Percentiles rank a stretch among this genome's conserved stretches.
phyloP scores from a whole-genome alignment of 2,329 filamentous ascomycete species.

The Elsinoe australis region DNA sequence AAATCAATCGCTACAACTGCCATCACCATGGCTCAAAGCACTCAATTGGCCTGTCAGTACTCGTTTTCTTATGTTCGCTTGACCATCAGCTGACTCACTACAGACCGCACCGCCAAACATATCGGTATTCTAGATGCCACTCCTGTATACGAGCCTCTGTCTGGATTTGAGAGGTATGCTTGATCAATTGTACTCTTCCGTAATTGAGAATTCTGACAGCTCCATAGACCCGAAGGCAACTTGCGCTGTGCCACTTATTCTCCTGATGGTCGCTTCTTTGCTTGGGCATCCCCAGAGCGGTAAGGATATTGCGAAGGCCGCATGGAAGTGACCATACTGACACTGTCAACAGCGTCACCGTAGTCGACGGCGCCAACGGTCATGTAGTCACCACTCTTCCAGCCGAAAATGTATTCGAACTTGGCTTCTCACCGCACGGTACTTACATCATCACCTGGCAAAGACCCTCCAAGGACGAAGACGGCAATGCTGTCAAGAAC shows the following conservation, averaged over 20 bases:
- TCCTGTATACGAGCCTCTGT: slow-evolving; percentile 75
- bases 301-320: slow-evolving; percentile 35
- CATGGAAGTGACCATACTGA: slow-evolving; percentile 7
- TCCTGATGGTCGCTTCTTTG: slow-evolving; percentile 90
- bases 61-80: slow-evolving; percentile 4
- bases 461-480: slow-evolving; percentile 82
- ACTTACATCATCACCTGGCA: slow-evolving; percentile 97
- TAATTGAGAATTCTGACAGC: background rate
- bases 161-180: slow-evolving; percentile 60
- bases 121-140: slow-evolving; percentile 90
- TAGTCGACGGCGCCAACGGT: slow-evolving; percentile 74
- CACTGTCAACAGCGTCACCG: slow-evolving; percentile 54
- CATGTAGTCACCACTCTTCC: slow-evolving; percentile 65
- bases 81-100: slow-evolving; percentile 17
- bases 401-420: slow-evolving; percentile 80
- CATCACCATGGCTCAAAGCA: slow-evolving; percentile 87
- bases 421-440: slow-evolving; percentile 87
- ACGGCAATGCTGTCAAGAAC: slow-evolving; percentile 90
- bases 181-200: slow-evolving; percentile 15
- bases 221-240: slow-evolving; percentile 70
- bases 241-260: slow-evolving; percentile 93
- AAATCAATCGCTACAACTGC: slow-evolving; percentile 50
- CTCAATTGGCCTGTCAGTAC: slow-evolving; percentile 78
- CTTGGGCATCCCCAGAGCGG: slow-evolving; percentile 76
- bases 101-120: slow-evolving; percentile 87